Conservation (phyloP, 257 asterid species). For the Striga asiatica region DNA sequence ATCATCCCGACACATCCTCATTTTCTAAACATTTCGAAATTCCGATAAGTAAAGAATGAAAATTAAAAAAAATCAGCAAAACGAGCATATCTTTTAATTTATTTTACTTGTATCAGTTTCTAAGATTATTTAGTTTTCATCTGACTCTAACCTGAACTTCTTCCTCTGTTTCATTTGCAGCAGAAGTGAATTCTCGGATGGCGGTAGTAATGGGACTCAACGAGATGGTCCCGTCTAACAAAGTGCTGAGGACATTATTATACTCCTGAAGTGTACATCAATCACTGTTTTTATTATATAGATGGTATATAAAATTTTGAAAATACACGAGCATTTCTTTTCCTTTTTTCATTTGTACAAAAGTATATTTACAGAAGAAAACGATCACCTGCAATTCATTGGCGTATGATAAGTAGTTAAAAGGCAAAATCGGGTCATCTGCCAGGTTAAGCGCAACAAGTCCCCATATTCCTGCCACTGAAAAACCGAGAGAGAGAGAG, state of each 20-base stretch:
- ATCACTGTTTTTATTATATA: background rate
- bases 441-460: constrained; percentile 81
- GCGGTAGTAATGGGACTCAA: constrained; percentile 51
- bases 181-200: constrained; percentile 42
- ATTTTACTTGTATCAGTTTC: background rate
- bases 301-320: background rate
- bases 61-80: background rate
- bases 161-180: constrained; percentile 40
- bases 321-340: too few relatives aligned
- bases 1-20: constrained; percentile 22
- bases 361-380: too few relatives aligned
- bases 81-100: background rate
- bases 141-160: constrained; percentile 50
- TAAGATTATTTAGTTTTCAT: background rate
- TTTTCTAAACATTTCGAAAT: constrained; percentile 32
- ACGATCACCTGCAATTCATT: constrained; percentile 55
- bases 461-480: constrained; percentile 90
- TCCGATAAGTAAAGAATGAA: background rate
- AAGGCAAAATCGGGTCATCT: constrained; percentile 70
- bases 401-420: constrained; percentile 73
- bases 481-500: background rate
- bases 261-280: constrained; percentile 36
- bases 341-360: too few relatives aligned
- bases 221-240: constrained; percentile 44
- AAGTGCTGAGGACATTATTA: constrained; percentile 25